Conservation (phyloP, 2,329 filamentous ascomycete genomes). For the Penicillium sp. region DNA sequence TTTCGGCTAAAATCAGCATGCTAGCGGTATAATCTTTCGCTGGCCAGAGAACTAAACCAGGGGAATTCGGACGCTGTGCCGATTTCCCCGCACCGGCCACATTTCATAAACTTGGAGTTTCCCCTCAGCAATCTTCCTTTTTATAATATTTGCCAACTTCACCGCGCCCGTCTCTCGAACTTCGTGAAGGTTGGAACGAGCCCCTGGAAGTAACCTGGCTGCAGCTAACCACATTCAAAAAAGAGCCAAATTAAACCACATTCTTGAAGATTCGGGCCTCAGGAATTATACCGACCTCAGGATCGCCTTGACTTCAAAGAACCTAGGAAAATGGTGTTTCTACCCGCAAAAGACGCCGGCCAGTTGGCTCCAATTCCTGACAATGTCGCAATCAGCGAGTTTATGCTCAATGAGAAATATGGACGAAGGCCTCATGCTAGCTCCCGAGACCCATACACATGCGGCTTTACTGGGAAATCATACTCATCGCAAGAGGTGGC, state of each 20-base stretch:
- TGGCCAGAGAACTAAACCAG: not conserved
- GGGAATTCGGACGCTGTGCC: not conserved
- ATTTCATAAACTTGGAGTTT: constrained; percentile 1
- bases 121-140: not conserved
- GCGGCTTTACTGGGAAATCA: constrained; percentile 68
- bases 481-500: constrained; percentile 64
- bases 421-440: constrained; percentile 63
- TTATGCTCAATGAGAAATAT: constrained; percentile 71
- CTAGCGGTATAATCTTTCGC: not conserved
- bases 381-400: constrained; percentile 70
- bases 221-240: not conserved
- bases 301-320: not conserved
- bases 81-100: constrained; percentile 6
- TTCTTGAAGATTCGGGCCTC: not conserved
- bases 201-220: not conserved
- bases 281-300: not conserved
- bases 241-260: not conserved
- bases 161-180: too few relatives aligned
- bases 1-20: not conserved
- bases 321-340: constrained; percentile 45
- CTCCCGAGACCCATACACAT: constrained; percentile 71
- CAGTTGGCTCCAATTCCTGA: constrained; percentile 63
- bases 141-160: not conserved
- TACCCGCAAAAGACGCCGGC: constrained; percentile 41
- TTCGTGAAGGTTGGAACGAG: not conserved